Evolutionary conservation across 179 eudicot species (phyloP).

Genomic region (Silene noctiflora): DNA sequence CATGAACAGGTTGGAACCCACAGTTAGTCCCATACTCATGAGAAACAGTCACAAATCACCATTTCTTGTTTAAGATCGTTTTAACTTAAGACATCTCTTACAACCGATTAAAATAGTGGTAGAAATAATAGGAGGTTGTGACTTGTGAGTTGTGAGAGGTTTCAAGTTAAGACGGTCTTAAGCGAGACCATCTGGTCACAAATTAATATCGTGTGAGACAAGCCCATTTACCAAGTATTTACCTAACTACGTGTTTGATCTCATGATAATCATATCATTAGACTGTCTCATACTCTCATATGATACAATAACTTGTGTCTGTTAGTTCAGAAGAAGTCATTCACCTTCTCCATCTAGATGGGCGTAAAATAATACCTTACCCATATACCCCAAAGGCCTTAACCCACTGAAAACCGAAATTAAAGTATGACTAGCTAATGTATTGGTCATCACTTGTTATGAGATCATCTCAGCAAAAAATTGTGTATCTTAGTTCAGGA

Average conservation of each 20-base stretch:
- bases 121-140: no score
- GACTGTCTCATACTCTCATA: background rate
- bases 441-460: no score
- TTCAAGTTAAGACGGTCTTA: no score
- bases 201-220: background rate
- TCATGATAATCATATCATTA: background rate
- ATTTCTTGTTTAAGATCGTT: no score
- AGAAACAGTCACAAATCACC: no score
- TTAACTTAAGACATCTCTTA: no score
- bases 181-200: background rate
- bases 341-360: constrained; percentile 79
- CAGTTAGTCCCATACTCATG: background rate
- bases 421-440: no score
- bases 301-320: background rate
- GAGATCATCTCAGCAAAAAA: no score
- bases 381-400: no score
- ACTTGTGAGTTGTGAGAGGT: no score
- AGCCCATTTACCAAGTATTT: background rate
- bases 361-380: constrained; percentile 42
- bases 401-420: background rate
- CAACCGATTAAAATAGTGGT: no score
- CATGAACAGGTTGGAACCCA: background rate
- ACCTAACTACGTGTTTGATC: background rate
- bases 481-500: background rate
- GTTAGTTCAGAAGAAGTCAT: background rate